Evolutionary conservation across 2,329 filamentous ascomycete genomes (phyloP).

Genomic region (Stagonosporopsis chrysanthemi): DNA sequence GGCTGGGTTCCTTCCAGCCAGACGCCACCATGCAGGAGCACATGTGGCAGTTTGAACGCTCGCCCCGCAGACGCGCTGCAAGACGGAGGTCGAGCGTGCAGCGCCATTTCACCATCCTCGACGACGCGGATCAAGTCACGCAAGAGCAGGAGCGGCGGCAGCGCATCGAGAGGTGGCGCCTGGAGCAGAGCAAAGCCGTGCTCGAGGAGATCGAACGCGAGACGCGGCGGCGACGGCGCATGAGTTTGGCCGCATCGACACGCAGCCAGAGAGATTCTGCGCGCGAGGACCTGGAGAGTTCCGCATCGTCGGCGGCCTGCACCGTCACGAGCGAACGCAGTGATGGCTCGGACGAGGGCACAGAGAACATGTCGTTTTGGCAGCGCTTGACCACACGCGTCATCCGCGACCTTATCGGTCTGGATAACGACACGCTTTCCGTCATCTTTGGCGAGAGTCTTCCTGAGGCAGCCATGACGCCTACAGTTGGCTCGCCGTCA

Average conservation of each 20-base stretch:
- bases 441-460: conserved; percentile 86
- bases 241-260: conserved; percentile 63
- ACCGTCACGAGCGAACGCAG: conserved; percentile 42
- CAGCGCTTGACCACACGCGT: conserved; percentile 83
- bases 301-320: conserved; percentile 21
- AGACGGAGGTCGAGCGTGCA: conserved; percentile 65
- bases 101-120: conserved; percentile 62
- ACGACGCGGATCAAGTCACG: conserved; percentile 60
- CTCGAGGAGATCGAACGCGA: conserved; percentile 90
- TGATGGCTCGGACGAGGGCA: conserved; percentile 49
- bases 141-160: conserved; percentile 76
- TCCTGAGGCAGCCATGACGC: conserved; percentile 53
- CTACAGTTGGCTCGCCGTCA: conserved; percentile 31
- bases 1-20: conserved; percentile 81
- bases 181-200: conserved; percentile 87
- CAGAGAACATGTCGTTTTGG: conserved; percentile 74
- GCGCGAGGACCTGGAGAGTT: conserved; percentile 21
- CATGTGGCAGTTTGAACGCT: conserved; percentile 90
- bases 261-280: conserved; percentile 40
- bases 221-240: conserved; percentile 71
- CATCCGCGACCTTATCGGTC: conserved; percentile 86
- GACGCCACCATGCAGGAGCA: conserved; percentile 77
- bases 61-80: conserved; percentile 65
- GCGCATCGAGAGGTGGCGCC: conserved; percentile 88
- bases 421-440: conserved; percentile 84